Percentiles rank a stretch among this genome's conserved stretches.
These are phyloP conservation scores for Laburnicola sp. DNA, from an alignment of 2,329 filamentous ascomycete genomes.

Conservation along the genomic window DNA sequence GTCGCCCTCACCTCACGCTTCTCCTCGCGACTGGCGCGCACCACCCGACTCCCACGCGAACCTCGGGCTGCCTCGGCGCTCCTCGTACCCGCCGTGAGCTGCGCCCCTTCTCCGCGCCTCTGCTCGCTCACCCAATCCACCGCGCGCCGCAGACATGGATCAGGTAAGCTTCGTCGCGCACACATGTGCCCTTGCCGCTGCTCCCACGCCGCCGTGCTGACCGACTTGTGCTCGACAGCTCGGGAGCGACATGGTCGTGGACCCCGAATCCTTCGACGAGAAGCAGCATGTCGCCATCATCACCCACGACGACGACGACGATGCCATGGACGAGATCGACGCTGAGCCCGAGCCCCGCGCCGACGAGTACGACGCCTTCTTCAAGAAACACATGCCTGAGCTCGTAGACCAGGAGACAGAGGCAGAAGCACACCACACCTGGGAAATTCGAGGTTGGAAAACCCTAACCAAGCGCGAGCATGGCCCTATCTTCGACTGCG, in stretches of 20 bases:
- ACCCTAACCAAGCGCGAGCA: conserved; percentile 76
- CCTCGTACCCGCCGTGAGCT: conserved; percentile 16
- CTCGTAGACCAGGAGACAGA: conserved; percentile 79
- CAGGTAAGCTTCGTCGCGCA: conserved; percentile 39
- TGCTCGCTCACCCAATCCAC: conserved; percentile 18
- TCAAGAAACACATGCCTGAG: conserved; percentile 73
- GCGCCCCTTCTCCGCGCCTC: conserved; percentile 12
- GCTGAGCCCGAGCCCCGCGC: conserved; percentile 58
- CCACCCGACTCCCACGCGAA: not conserved
- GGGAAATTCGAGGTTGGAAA: conserved; percentile 86
- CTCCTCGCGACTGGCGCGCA: conserved; percentile 25
- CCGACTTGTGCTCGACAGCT: conserved; percentile 48
- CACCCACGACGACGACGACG: conserved; percentile 62
- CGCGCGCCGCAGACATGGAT: conserved; percentile 35
- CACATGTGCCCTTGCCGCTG: conserved; percentile 7
- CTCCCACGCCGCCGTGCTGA: conserved; percentile 13
- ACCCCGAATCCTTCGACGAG: conserved; percentile 58
- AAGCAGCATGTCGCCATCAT: conserved; percentile 65
- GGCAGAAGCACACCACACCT: conserved; percentile 76
- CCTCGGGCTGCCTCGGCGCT: conserved; percentile 8
- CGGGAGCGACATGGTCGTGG: conserved; percentile 65
- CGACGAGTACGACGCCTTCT: conserved; percentile 78
- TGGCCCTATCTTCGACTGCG: conserved; percentile 84
- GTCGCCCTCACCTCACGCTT: conserved; percentile 15
- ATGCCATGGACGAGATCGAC: conserved; percentile 60